Base-by-base conservation (phyloP, 257 asterid genomes). In the Anisodus tanguticus region DNA sequence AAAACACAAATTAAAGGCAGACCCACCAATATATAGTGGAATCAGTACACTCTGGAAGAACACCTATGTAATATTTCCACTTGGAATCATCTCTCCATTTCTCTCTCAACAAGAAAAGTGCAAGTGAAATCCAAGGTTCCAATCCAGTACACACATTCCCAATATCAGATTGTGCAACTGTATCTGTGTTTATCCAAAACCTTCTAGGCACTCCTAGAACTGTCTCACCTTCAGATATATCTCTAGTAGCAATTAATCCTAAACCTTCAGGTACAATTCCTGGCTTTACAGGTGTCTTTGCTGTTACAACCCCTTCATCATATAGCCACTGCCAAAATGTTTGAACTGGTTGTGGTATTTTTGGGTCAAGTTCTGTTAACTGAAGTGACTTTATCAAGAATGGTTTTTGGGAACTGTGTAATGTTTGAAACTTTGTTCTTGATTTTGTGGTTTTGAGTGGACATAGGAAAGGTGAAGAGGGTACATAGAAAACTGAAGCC, bases 11-110 rank as follows among this genome's bases (percentile, higher is more conserved):
- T 64, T 55, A 84, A 58, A 49, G 35, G 89, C n/a, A 67, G 16
- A 88, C 99, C 91, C 97, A 97, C 99, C 99, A 97, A 88, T 86
- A 97, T 79, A 97, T 86, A 78, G 98, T 92, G 16, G 98, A 92
- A 95, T 95, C 84, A 63, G 98, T 97, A 85, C 69, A 80, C 72
- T 90, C 62, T 0, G 99, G 99, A 80, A 97, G 97, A 86, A 90
- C 90, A 84, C 88, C 97, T 57, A 95, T 26, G 62, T 94, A 97
- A 84, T 53, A 86, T 84, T 82, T 93, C 98, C 93, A 97, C 90
- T 91, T 92, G 37, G 99, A 97, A 22, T 91, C 97, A 71, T 88
- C 95, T 74, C 90, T 93, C 51, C 87, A 84, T 89, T 82, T 94
- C 89, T 95, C 99, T 19, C 85, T 86, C 64, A 97, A 89, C 95